Percentiles rank a stretch among this genome's conserved stretches.
Conservation (phyloP, 768 basidiomycete species). For the Baorangia bicolor region DNA sequence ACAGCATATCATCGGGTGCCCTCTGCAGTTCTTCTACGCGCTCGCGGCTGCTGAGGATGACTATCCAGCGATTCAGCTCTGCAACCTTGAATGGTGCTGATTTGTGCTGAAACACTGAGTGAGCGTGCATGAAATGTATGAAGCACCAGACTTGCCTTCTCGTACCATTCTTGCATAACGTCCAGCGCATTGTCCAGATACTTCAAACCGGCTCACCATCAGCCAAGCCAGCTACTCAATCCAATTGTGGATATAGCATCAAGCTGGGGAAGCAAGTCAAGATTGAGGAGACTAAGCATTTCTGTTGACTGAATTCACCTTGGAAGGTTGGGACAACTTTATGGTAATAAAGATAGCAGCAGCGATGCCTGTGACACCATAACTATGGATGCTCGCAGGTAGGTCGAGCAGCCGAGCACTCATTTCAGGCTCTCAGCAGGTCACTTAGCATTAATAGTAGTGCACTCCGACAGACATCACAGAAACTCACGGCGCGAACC, state of each 20-base stretch:
- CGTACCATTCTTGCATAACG: conserved; percentile 33
- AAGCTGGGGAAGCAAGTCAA: conserved; percentile 10
- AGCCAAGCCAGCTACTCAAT: conserved; percentile 24
- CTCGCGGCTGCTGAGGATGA: conserved; percentile 34
- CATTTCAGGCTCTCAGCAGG: too few relatives aligned
- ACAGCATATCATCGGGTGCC: conserved; percentile 39
- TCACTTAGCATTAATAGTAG: too few relatives aligned
- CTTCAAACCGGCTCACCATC: conserved; percentile 23
- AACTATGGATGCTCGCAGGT: background rate
- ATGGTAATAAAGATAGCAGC: background rate
- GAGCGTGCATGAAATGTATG: background rate
- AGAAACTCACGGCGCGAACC: too few relatives aligned
- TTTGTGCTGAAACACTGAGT: conserved; percentile 22
- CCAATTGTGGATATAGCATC: conserved; percentile 32
- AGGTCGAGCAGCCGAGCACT: background rate
- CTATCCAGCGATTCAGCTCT: conserved; percentile 34
- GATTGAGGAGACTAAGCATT: background rate
- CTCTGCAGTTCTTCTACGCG: conserved; percentile 41
- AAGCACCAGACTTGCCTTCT: conserved; percentile 18
- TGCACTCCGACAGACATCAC: too few relatives aligned
- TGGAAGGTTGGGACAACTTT: background rate
- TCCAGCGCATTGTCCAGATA: conserved; percentile 14
- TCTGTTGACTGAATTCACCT: background rate
- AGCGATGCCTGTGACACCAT: background rate
- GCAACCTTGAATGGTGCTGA: conserved; percentile 34